These are phyloP conservation scores for Alnus glutinosa DNA, from an alignment of 306 rosid species.

Conservation along the genomic window DNA sequence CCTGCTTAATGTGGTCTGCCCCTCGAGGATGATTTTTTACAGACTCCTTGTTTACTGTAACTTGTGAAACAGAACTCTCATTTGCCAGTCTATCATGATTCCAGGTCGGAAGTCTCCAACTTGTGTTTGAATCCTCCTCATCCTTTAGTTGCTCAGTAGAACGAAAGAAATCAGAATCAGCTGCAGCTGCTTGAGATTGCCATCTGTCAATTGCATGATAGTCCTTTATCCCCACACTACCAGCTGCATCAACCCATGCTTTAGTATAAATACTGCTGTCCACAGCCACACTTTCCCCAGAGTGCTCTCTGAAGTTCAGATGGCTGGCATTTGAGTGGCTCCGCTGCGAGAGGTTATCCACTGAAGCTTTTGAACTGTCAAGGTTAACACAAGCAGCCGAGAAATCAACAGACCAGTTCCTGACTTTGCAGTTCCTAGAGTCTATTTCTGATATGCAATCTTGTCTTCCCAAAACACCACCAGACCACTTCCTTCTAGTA, in stretches of 20 bases:
- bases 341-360: conserved; percentile 82
- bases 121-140: conserved; percentile 89
- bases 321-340: conserved; percentile 93
- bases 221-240: conserved; percentile 81
- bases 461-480: conserved; percentile 86
- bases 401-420: conserved; percentile 98
- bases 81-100: conserved; percentile 71
- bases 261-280: conserved; percentile 90
- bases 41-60: conserved; percentile 80
- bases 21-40: conserved; percentile 68
- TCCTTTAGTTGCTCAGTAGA: conserved; percentile 59
- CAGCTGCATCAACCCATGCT: conserved; percentile 97
- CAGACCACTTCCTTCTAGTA: conserved; percentile 74
- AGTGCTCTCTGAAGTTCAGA: conserved; percentile 84
- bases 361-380: conserved; percentile 71
- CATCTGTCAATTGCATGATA: conserved; percentile 95
- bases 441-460: conserved; percentile 95
- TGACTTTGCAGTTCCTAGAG: conserved; percentile 93
- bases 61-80: conserved; percentile 93
- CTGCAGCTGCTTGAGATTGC: conserved; percentile 98
- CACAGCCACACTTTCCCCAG: conserved; percentile 92
- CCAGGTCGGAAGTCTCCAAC: conserved; percentile 69
- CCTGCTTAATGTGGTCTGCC: conserved; percentile 91
- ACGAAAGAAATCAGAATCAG: conserved; percentile 62
- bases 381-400: conserved; percentile 89